These are phyloP conservation scores for Suhomyces pyralidae DNA, from an alignment of 805 yeast species.

Conservation along the genomic window DNA sequence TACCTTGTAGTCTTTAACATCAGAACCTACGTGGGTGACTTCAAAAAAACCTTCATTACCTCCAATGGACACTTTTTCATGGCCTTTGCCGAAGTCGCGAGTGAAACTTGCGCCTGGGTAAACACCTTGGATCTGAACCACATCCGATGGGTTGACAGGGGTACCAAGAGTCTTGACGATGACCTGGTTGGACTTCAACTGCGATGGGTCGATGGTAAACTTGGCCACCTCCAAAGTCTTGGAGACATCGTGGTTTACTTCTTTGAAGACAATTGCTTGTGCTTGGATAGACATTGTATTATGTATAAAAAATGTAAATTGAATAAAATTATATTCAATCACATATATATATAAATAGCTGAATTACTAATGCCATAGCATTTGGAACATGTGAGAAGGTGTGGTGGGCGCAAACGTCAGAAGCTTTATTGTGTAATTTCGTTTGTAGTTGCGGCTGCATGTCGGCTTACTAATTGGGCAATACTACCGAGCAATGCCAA, in stretches of 20 bases:
- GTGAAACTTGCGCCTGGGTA: conserved; percentile 68
- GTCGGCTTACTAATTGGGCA: not conserved
- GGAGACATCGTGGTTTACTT: conserved; percentile 18
- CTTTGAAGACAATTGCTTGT: conserved; percentile 24
- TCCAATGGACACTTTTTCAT: conserved; percentile 10
- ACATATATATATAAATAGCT: no score
- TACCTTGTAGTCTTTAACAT: conserved; percentile 9
- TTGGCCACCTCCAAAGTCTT: conserved; percentile 18
- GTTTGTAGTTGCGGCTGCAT: not conserved
- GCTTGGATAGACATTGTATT: conserved; percentile 14
- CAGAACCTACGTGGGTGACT: conserved; percentile 14
- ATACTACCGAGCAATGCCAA: not conserved
- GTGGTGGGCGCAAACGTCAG: not conserved
- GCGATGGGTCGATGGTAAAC: conserved; percentile 20
- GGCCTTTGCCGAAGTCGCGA: conserved; percentile 5
- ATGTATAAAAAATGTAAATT: no score
- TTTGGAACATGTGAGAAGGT: not conserved
- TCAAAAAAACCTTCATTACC: conserved; percentile 23
- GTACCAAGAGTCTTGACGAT: conserved; percentile 70
- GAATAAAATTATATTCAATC: no score
- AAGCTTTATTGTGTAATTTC: not conserved
- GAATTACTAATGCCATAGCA: not conserved
- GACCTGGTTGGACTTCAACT: conserved; percentile 36
- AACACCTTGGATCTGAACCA: conserved; percentile 81
- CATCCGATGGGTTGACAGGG: conserved; percentile 89